Evolutionary conservation across 768 basidiomycete species (phyloP), one percentile per base, ranked within the genome.

Genomic region (Mycena pura): DNA sequence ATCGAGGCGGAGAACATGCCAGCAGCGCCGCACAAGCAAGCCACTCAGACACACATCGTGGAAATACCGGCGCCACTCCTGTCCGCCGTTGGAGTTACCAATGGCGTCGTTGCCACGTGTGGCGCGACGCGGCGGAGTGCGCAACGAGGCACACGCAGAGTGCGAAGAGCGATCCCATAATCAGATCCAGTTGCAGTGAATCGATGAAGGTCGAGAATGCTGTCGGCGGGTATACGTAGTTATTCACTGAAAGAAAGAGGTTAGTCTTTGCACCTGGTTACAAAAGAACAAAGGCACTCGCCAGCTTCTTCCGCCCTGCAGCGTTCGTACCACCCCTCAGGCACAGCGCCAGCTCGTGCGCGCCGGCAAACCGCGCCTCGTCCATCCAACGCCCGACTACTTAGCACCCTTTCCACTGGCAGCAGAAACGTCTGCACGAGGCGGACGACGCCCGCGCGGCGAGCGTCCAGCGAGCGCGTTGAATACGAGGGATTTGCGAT

Each of bases 401-500:
- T n/a, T 78, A 34, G 73, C 74, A 31, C 70, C 70, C 32, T 19
- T 41, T 9, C 13, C 9, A 53, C 75, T 64, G 53, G 71, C 61
- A 28, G 67, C 67, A 97, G 75, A 76, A 96, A 98, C 7, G 88
- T 77, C n/a, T 86, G 82, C 62, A 96, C 88, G 53, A 98, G 84
- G 48, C 89, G 80, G 68, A 84, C 88, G 68, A 94, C 86, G 31
- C 87, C 84, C n/a, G 86, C 78, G 6, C 87, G 78, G 40, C 87
- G 90, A 39, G 96, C 81, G 69, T 97, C 95, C 61, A 98, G 95
- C 95, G 66, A 90, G 86, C 27, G 86, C 87, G 34, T 92, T 93
- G 79, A 98, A 96, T 63, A 98, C 88, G 97, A 90, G 21, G 96
- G 95, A 3, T 92, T 94, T 19, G 90, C 89, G 61, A 97, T 82